Percentiles rank a stretch among this genome's conserved stretches.
phyloP scores from a whole-genome alignment of 2,329 filamentous ascomycete species.

The Diplodia sapinea region DNA sequence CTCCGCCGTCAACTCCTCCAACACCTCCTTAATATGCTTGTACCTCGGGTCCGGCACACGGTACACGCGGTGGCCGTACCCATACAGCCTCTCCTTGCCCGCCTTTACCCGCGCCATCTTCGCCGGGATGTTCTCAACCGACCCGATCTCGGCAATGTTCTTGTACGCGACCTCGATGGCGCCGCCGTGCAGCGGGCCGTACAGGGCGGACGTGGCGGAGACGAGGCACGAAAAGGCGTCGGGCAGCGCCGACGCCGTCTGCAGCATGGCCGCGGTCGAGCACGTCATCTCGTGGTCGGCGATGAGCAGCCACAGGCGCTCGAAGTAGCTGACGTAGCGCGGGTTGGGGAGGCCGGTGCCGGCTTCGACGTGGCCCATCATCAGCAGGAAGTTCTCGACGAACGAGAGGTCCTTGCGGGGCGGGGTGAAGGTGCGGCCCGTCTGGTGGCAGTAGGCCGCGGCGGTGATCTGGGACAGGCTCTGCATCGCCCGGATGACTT shows the following conservation, averaged over 20 bases:
- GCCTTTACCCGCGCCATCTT: conserved; percentile 59
- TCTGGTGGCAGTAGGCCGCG: conserved; percentile 60
- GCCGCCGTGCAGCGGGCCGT: conserved; percentile 65
- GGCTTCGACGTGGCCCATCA: conserved; percentile 59
- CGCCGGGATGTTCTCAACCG: conserved; percentile 57
- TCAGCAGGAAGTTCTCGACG: conserved; percentile 62
- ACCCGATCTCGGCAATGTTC: conserved; percentile 60
- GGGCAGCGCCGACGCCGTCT: conserved; percentile 62
- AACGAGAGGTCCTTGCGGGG: conserved; percentile 52
- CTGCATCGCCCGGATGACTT: conserved; percentile 52
- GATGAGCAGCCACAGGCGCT: conserved; percentile 62
- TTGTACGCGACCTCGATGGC: conserved; percentile 64
- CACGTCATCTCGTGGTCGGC: conserved; percentile 66
- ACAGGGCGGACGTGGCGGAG: conserved; percentile 59
- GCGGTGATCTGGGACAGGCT: conserved; percentile 46
- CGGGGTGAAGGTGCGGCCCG: conserved; percentile 59
- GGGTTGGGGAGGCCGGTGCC: conserved; percentile 57
- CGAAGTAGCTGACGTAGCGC: conserved; percentile 58
- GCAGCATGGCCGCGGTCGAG: conserved; percentile 62
- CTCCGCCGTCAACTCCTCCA: conserved; percentile 47
- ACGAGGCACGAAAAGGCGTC: conserved; percentile 62
- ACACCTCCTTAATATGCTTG: conserved; percentile 57
- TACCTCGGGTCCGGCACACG: conserved; percentile 61
- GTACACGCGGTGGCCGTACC: conserved; percentile 63
- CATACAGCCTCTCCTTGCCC: conserved; percentile 60